These are phyloP conservation scores for Calamus simplicifolius DNA, from an alignment of 176 grass and related monocot species.

Conservation along the genomic window DNA sequence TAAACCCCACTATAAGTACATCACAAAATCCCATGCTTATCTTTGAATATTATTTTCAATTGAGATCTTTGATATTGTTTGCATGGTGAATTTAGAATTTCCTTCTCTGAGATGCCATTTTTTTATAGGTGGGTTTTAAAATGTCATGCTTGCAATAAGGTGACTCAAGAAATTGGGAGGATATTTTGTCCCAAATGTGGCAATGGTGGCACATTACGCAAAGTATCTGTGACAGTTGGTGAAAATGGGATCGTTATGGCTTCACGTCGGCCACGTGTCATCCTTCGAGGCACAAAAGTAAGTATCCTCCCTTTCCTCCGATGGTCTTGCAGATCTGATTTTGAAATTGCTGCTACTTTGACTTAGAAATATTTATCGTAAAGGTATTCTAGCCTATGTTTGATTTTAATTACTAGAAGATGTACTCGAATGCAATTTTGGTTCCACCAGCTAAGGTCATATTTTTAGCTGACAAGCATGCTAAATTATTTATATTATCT, in stretches of 20 bases:
- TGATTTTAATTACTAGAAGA: too few species aligned
- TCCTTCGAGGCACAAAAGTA: constrained; percentile 97
- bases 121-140: constrained; percentile 81
- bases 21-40: not conserved
- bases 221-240: constrained; percentile 87
- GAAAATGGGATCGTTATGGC: constrained; percentile 92
- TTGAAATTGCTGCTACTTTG: too few species aligned
- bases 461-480: too few species aligned
- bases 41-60: not conserved
- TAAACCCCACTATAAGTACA: too few species aligned
- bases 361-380: too few species aligned
- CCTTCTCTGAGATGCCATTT: not conserved
- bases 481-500: too few species aligned
- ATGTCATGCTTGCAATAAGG: constrained; percentile 92
- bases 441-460: too few species aligned
- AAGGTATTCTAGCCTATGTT: too few species aligned
- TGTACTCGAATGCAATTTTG: too few species aligned
- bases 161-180: constrained; percentile 95
- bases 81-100: not conserved
- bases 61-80: not conserved
- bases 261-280: constrained; percentile 58
- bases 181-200: constrained; percentile 99
- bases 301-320: not conserved
- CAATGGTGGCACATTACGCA: constrained; percentile 85
- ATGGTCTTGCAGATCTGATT: too few species aligned